These are phyloP conservation scores for Coniochaeta sp. DNA, from an alignment of 2,329 filamentous ascomycete species.

Conservation along the genomic window DNA sequence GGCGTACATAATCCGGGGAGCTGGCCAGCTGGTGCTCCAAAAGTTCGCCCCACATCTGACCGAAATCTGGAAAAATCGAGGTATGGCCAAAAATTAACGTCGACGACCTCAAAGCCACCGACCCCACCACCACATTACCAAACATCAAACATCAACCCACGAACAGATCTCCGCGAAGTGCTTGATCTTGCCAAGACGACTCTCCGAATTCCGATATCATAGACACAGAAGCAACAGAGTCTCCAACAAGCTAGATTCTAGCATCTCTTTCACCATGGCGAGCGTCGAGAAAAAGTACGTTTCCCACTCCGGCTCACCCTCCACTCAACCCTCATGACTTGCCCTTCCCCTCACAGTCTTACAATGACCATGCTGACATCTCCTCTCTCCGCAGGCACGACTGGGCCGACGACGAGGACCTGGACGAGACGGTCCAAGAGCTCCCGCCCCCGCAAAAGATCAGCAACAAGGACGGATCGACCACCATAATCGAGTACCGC, in stretches of 20 bases:
- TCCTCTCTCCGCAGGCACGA: conserved; percentile 43
- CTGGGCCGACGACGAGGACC: conserved; percentile 95
- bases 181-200: neutral
- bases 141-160: neutral
- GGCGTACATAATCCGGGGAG: neutral
- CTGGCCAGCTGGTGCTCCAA: no score
- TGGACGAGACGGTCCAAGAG: conserved; percentile 58
- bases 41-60: neutral
- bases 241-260: neutral
- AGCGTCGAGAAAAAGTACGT: neutral
- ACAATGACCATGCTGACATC: neutral
- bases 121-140: neutral
- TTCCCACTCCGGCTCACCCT: neutral
- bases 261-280: neutral
- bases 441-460: conserved; percentile 85
- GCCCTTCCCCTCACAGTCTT: no score
- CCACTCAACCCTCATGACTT: neutral
- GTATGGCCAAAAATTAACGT: conserved; percentile 1
- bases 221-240: neutral
- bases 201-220: neutral
- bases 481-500: conserved; percentile 85
- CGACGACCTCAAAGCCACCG: neutral
- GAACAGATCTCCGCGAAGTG: neutral
- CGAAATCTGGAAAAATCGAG: conserved; percentile 1
- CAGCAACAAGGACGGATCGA: conserved; percentile 96